These are phyloP conservation scores for Pseudozyma sp. DNA, from an alignment of 1,284 basidiomycete species.

Conservation along the genomic window DNA sequence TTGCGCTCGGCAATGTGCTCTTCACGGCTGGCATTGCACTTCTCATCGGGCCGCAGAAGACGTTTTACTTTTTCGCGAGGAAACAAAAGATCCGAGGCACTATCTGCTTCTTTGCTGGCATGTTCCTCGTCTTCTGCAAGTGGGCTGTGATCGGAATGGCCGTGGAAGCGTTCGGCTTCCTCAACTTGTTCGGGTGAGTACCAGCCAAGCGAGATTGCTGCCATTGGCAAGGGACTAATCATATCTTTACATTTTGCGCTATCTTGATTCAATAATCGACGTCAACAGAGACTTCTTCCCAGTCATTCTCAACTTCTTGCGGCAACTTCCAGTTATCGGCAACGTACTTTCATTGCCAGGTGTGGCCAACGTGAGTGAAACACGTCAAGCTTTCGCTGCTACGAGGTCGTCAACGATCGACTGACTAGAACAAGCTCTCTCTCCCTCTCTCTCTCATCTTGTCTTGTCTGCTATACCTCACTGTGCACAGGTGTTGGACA, in stretches of 20 bases:
- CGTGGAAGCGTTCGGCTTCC: conserved; percentile 84
- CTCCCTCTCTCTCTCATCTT: background rate
- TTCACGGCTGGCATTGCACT: conserved; percentile 67
- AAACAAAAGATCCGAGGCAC: conserved; percentile 95
- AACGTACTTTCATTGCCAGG: conserved; percentile 83
- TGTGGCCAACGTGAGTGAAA: conserved; percentile 67
- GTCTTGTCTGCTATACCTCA: background rate
- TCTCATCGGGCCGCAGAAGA: conserved; percentile 75
- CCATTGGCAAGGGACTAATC: conserved; percentile 11
- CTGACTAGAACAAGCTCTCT: background rate
- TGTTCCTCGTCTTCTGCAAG: conserved; percentile 79
- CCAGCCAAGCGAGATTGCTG: no score
- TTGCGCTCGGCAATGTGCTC: conserved; percentile 86
- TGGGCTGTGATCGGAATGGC: conserved; percentile 93
- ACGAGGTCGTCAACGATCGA: no score
- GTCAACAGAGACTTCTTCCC: conserved; percentile 94
- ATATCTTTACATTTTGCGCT: background rate
- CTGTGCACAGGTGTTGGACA: conserved; percentile 67
- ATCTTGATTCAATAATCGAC: background rate
- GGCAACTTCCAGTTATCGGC: conserved; percentile 93
- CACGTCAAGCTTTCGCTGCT: background rate
- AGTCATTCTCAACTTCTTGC: conserved; percentile 92
- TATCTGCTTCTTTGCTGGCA: conserved; percentile 68
- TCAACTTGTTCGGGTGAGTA: conserved; percentile 95
- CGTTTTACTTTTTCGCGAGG: conserved; percentile 97